Evolutionary conservation across 805 yeast species (phyloP), one percentile per base, ranked within the genome.

Genomic region (Yamadazyma laniorum): DNA sequence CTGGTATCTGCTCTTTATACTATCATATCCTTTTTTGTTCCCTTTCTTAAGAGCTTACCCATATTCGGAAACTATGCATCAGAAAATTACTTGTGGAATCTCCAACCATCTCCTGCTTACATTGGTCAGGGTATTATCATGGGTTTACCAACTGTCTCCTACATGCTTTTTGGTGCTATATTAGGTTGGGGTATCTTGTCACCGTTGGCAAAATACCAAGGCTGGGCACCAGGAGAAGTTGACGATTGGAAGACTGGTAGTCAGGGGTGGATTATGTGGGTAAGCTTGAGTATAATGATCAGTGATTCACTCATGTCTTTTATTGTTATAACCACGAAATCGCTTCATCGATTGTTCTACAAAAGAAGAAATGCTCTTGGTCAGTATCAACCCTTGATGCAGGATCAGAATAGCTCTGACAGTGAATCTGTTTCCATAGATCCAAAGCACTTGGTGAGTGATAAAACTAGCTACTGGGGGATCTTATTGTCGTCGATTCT

Each of bases 211-310:
- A 73, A 82, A 41, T 47, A 66, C 37, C 58, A 65, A 43, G 84
- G 80, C 3, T 93, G 98, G 97, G 95, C 96, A 0, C 81, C 89
- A 0, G 95, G 96, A 0, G 82, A 80, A 3, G 78, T 87, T 2
- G 93, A 85, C 55, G 95, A 89, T 61, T 93, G 97, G 97, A 82
- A 85, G 51, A 73, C 77, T 18, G 98, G 98, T 3, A 85, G 90
- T 1, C 96, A 91, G 55, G 99, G 98, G 5, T 91, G 99, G 99
- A 87, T 93, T 39, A 69, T 91, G 57, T 91, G 99, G 99, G 70
- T 89, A 38, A 81, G 95, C 56, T 72, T 91, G 48, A 82, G 96
- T 17, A 88, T 90, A 34, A 91, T 91, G 99, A 87, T 91, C 14
- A 81, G 87, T 34, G 99, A 91, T 56, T 85, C 96, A 6, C 67